Evolutionary conservation across 192 early-diverging fungal species (phyloP), one percentile per base, ranked within the genome.

Genomic region (Coemansia sp.): DNA sequence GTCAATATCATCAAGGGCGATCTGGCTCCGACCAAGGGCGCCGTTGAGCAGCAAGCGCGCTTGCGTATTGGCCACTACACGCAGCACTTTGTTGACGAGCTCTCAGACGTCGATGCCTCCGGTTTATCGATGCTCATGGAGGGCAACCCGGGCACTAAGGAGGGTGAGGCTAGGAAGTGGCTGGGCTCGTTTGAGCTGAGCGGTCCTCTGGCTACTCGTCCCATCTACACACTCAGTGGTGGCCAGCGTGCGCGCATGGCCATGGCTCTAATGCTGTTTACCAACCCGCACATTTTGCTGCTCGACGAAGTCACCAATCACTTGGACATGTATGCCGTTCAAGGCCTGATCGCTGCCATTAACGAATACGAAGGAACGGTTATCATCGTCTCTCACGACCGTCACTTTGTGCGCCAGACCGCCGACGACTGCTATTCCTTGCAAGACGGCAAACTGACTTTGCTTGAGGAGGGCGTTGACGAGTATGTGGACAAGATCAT

Each of bases 271-370:
- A 86, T 89, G 72, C 78, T 89, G 52, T 83, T 85, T 38, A 82
- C 84, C 20, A 73, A 78, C 56, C 90, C 90, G 35, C 89, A 94
- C 64, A 64, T 94, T 56, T 74, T 92, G 18, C 65, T 92, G 45
- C 81, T 94, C 8, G 92, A 94, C 74, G 92, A 94, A 65, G 89
- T 91, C 61, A 94, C 94, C 7, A 97, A 94, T 66, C 95, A 92
- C 65, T 79, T 97, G 32, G 95, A 97, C 81, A 92, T 95, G 84
- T 85, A 87, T 38, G 92, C 94, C 3, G 91, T 94, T 58, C 86
- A 91, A 34, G 88, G 88, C 11, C 77, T 96, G 32, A 82, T 90
- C 24, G 84, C 89, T 0, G 88, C 89, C 1, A 68, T 98, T 61
- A 84, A 88, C 65, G 85, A 82, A 43, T 95, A 82, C 64, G 67